Evolutionary conservation across 106 monocot genomes (phyloP), one percentile per base, ranked within the genome.

Genomic region (Hemerocallis citrina): DNA sequence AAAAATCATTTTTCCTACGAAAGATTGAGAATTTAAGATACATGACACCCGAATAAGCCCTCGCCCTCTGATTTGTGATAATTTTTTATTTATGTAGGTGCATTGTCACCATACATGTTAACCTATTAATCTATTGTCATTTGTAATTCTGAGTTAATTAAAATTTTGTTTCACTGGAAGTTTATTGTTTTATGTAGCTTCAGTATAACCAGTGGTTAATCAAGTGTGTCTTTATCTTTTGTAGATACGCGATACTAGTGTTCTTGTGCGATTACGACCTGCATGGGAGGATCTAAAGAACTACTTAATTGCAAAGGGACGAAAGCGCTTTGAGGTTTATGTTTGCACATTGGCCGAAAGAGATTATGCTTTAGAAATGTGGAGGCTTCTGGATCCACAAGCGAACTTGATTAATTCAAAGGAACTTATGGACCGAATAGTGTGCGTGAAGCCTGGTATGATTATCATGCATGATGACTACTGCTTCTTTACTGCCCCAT

Each of bases 271-370:
- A 23, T 59, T 92, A 44, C 81, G 98, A 48, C 98, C 98, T 54
- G 98, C 77, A 61, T 99, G 98, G 98, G 92, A 92, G 24, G 92
- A 99, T 54, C 81, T 99, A 11, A 71, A 92, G 45, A 88, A 82
- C 65, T 99, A 99, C 56, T 65, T 99, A 68, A 99, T 79, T 73
- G 98, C 98, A 42, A 92, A 64, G 88, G 92, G 92, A 19, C 91
- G 98, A 58, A 99, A 99, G 39, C 79, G 98, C 29, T 99, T 99
- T 80, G 92, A 99, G 75, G 98, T 92, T 19, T 99, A 82, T 82
- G 98, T 99, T 70, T 99, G 98, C 65, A 99, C 98, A 55, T 92
- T 99, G 98, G 98, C 98, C 36, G 98, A 99, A 75, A 81, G 88
- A 76, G 98, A 99, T 76, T 99, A 99, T 68, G 98, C 98, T 40